These are phyloP conservation scores for Candida arabinofermentans DNA, from an alignment of 805 yeast species.

Conservation along the genomic window DNA sequence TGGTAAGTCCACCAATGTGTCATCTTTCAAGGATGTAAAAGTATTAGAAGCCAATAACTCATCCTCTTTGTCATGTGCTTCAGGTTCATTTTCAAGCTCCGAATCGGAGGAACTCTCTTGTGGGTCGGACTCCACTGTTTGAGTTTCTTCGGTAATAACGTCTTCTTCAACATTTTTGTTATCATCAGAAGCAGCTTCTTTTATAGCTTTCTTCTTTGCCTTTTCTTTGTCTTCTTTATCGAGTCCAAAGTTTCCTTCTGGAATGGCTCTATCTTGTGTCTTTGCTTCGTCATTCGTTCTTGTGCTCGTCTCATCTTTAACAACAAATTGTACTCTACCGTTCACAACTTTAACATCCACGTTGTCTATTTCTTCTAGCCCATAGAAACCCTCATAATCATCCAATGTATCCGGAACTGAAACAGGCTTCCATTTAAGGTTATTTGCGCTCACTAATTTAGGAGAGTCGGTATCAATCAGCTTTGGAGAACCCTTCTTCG, in stretches of 20 bases:
- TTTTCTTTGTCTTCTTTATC: slow-evolving; percentile 22
- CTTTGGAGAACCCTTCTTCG: slow-evolving; percentile 3
- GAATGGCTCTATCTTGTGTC: slow-evolving; percentile 3
- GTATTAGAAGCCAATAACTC: slow-evolving; percentile 14
- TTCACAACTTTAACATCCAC: slow-evolving; percentile 74
- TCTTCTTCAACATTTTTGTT: slow-evolving; percentile 1
- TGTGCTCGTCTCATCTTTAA: slow-evolving; percentile 31
- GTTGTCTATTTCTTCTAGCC: slow-evolving; percentile 91
- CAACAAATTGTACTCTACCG: slow-evolving; percentile 62
- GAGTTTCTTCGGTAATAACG: neutral
- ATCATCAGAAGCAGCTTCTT: slow-evolving; percentile 9
- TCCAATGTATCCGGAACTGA: slow-evolving; percentile 79
- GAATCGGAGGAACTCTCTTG: too few relatives aligned
- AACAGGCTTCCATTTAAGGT: slow-evolving; percentile 74
- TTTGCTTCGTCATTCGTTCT: slow-evolving; percentile 17
- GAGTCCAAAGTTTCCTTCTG: slow-evolving; percentile 23
- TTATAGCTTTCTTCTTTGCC: slow-evolving; percentile 5
- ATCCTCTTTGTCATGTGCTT: neutral
- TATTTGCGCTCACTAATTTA: slow-evolving; percentile 42
- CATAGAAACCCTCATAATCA: slow-evolving; percentile 88
- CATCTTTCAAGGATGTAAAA: slow-evolving; percentile 12
- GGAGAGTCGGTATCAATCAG: neutral
- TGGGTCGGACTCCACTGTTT: slow-evolving; percentile 2
- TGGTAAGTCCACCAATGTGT: slow-evolving; percentile 11
- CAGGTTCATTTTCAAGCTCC: slow-evolving; percentile 1